Conservation (phyloP, 257 asterid species). For the Agastache rugosa region DNA sequence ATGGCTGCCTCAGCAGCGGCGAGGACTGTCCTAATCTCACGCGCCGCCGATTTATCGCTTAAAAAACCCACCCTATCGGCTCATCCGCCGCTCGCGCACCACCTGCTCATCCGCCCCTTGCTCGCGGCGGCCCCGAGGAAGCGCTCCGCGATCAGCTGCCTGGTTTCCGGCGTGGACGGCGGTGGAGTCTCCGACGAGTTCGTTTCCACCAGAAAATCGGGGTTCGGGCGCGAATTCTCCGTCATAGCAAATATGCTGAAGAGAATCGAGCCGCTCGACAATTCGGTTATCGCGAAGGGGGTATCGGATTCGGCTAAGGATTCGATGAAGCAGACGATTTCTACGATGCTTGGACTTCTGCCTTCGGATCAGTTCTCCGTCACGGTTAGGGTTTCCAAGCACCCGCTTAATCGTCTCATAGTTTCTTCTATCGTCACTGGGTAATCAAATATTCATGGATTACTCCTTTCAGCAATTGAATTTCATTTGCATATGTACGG, state of each 20-base stretch:
- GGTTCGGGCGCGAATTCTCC: conserved; percentile 79
- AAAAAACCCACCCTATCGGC: conserved; percentile 45
- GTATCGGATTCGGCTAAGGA: conserved; percentile 93
- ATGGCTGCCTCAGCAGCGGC: conserved; percentile 74
- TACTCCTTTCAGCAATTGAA: conserved; percentile 19
- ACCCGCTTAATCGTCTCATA: conserved; percentile 78
- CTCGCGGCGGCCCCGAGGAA: conserved; percentile 47
- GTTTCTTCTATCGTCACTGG: conserved; percentile 92
- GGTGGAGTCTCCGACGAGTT: conserved; percentile 98
- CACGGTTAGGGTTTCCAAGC: conserved; percentile 67
- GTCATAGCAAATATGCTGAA: conserved; percentile 90
- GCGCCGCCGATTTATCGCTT: conserved; percentile 60
- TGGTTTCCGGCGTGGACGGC: conserved; percentile 90
- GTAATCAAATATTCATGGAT: conserved; percentile 44
- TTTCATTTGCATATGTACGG: background rate
- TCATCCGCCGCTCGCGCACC: conserved; percentile 45
- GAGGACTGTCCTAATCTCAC: conserved; percentile 57
- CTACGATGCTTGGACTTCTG: conserved; percentile 95
- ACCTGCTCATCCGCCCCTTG: conserved; percentile 59
- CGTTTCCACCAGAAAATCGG: conserved; percentile 82
- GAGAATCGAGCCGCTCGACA: conserved; percentile 90
- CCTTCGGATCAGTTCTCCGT: conserved; percentile 94
- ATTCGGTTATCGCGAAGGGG: conserved; percentile 77
- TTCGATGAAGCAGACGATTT: conserved; percentile 98
- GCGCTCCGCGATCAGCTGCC: conserved; percentile 52